phyloP scores from a whole-genome alignment of 2,329 filamentous ascomycete species.

The Cercospora zeae-maydis region DNA sequence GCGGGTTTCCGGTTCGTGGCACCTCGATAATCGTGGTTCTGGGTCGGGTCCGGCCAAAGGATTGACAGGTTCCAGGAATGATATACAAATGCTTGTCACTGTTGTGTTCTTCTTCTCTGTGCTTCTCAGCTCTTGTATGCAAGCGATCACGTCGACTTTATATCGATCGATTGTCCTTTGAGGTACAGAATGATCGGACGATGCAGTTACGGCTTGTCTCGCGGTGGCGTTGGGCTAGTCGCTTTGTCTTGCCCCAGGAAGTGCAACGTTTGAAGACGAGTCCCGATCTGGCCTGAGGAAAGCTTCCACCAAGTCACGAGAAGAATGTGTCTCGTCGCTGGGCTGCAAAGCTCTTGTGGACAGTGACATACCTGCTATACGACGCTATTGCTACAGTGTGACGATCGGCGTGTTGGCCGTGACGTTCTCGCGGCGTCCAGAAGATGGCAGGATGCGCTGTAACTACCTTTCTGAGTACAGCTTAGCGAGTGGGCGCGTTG shows the following conservation, averaged over 20 bases:
- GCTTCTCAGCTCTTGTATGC: not conserved
- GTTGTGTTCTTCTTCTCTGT: not conserved
- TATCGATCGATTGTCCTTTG: slow-evolving; percentile 5
- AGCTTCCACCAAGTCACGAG: not conserved
- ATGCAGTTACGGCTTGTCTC: slow-evolving; percentile 12
- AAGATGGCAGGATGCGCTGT: not conserved
- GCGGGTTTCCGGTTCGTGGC: not conserved
- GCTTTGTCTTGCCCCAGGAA: slow-evolving; percentile 10
- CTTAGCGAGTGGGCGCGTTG: not conserved
- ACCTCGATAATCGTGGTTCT: not conserved
- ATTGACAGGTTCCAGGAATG: not conserved
- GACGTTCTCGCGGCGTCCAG: not conserved
- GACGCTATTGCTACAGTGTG: not conserved
- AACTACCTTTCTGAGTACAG: not conserved
- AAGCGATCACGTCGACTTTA: slow-evolving; percentile 8
- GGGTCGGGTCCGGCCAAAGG: not conserved
- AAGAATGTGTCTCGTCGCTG: not conserved
- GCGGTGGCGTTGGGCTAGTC: slow-evolving; percentile 8
- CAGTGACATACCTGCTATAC: not conserved
- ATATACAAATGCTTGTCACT: not conserved
- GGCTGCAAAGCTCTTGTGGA: not conserved
- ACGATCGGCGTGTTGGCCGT: not conserved
- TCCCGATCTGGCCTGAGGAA: not conserved
- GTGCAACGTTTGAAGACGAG: not conserved
- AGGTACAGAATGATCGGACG: slow-evolving; percentile 10